Evolutionary conservation across 805 yeast species (phyloP), one percentile per base, ranked within the genome.

Genomic region (Candida nonsorbophila): DNA sequence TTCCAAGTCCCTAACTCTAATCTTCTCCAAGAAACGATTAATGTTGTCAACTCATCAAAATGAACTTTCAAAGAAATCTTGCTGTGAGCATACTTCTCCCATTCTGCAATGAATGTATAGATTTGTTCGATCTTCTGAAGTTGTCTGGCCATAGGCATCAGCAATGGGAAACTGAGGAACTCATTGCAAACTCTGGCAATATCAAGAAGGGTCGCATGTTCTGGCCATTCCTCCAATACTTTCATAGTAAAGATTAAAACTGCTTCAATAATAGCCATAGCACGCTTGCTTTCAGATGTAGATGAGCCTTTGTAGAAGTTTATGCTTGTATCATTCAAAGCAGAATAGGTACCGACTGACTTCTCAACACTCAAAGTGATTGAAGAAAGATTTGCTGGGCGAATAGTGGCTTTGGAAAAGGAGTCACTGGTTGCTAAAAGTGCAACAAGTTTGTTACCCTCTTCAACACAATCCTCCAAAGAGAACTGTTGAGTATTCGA

Each of bases 11-110:
- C 66, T 26, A 92, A 68, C 52, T 92, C 99, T 22, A 88, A 53
- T 44, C 74, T 75, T 63, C 99, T 76, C 99, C 99, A 92, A 0
- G 83, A 68, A 3, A 92, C 88, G 40, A 92, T 83, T 36, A 88
- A 58, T 0, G 56, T 46, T 0, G 94, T 77, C 17, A 85, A 54
- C 9, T 69, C 64, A 22, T 74, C 79, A 37, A 79, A 69, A 28
- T 74, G 71, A 1, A 44, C 45, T 22, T 61, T 61, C 29, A 92
- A 58, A 1, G 94, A 72, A 1, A 83, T 88, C 29, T 83, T 79
- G 7, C 77, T 67, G 16, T 87, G 77, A 1, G 97, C 95, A 55
- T 84, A 87, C 40, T 84, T 82, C 51, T 92, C 92, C 97, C 98
- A 92, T 51, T 92, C 97, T 15, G 80, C 69, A 37, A 88, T 68